Base-by-base conservation (phyloP, 2,329 filamentous ascomycete genomes). In the Ophiostoma novo-ulmi region DNA sequence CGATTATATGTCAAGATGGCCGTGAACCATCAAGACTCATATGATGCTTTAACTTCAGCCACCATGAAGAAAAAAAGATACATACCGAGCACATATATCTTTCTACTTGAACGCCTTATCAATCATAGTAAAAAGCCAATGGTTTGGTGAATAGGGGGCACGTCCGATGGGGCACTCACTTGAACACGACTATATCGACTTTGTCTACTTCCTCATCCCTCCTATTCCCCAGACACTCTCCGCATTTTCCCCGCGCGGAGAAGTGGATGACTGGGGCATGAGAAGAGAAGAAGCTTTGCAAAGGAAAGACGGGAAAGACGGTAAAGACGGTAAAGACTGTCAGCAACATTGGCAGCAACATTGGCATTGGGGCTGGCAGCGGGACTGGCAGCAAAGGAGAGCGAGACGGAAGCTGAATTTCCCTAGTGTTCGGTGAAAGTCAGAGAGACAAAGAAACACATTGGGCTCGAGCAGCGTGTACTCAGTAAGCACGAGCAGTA, bases 201-300 rank as follows among this genome's bases (percentile, higher is more conserved):
- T 58, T 26, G 52, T 26, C 52, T 22, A 58, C 52, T 58, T 48
- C 26, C 52, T 58, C 44, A 48, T 48, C n/a, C 22, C 22, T 61
- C 22, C 26, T 31, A 26, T 61, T 31, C 55, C 55, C 55, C 55
- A 48, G 44, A 48, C 20, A 48, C 52, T 26, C 22, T 26, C 52
- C 61, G 55, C 55, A 64, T 38, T 64, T 64, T 64, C 61, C 17
- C 61, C 61, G 35, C 61, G 35, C 61, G 61, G 61, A 17, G 58
- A 69, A 64, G 14, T 55, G 22, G 17, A 6, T 66, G 63, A 7
- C 13, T 55, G 48, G 5, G 52, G 22, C 52, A 58, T 6, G n/a
- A 6, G n/a, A 20, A 39, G 17, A n/a, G 4, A 8, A 22, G 52
- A 26, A 58, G 22, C 52, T 58, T 58, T 58, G 7, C 7, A 58